Evolutionary conservation across 202 grass and related monocot genomes (phyloP).

Genomic region (Eragrostis tef): DNA sequence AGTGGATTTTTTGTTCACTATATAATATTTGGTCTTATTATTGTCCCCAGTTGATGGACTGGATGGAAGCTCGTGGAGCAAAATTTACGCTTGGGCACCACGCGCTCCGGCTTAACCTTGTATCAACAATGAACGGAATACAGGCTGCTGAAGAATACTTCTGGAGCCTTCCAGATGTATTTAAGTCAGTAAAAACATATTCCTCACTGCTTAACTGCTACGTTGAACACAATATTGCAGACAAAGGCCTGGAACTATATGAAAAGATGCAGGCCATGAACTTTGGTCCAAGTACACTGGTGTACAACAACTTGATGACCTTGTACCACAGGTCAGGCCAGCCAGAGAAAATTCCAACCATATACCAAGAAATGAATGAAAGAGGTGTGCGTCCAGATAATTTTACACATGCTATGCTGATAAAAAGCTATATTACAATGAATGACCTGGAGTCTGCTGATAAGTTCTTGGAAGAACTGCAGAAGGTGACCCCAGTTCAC

Average conservation of each 20-base stretch:
- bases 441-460: conserved; percentile 49
- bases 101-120: conserved; percentile 46
- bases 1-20: not conserved
- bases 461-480: conserved; percentile 38
- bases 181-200: conserved; percentile 46
- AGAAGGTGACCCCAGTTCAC: conserved; percentile 28
- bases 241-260: conserved; percentile 52
- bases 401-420: conserved; percentile 44
- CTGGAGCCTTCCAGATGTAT: conserved; percentile 46
- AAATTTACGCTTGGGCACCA: conserved; percentile 47
- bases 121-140: conserved; percentile 47
- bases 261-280: conserved; percentile 48
- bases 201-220: conserved; percentile 52
- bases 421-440: conserved; percentile 44
- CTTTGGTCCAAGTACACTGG: conserved; percentile 19
- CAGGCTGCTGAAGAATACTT: conserved; percentile 63
- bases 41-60: conserved; percentile 57
- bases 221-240: conserved; percentile 15
- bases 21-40: not conserved
- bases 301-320: conserved; percentile 59
- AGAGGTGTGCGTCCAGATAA: conserved; percentile 35
- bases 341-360: conserved; percentile 41
- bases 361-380: conserved; percentile 48
- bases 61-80: conserved; percentile 53
- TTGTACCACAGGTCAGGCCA: conserved; percentile 46